phyloP scores from a whole-genome alignment of 2,329 filamentous ascomycete genomes.

The Leptographium radiaticola region DNA sequence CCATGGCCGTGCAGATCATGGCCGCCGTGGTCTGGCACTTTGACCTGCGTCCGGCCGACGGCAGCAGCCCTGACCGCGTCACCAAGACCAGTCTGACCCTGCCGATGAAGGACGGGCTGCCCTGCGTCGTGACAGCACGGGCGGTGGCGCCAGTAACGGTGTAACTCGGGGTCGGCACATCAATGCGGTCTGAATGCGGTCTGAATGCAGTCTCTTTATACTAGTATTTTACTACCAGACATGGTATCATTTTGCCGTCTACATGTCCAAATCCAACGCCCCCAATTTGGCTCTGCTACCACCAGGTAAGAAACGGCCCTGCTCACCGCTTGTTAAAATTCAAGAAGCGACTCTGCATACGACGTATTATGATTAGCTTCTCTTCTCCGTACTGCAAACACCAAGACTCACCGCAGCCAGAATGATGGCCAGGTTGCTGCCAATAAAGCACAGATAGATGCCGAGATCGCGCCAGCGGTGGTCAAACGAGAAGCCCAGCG shows the following conservation, averaged over 20 bases:
- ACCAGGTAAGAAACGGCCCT: not conserved
- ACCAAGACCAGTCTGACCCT: slow-evolving; percentile 50
- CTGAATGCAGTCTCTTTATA: too few relatives aligned
- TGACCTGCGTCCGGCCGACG: slow-evolving; percentile 29
- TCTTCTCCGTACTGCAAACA: too few relatives aligned
- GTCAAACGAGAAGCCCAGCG: slow-evolving; percentile 52
- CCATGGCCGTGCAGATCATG: slow-evolving; percentile 43
- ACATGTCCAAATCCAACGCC: not conserved
- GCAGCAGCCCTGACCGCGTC: slow-evolving; percentile 25
- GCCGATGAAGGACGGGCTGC: slow-evolving; percentile 50
- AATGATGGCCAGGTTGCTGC: slow-evolving; percentile 57
- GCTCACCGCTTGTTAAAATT: slow-evolving; percentile 40
- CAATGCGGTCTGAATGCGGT: too few relatives aligned
- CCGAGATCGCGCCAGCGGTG: slow-evolving; percentile 72
- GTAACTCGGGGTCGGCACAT: too few relatives aligned
- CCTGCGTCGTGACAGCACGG: slow-evolving; percentile 23
- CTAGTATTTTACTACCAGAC: not conserved
- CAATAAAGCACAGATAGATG: slow-evolving; percentile 65
- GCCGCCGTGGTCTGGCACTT: slow-evolving; percentile 34
- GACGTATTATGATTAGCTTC: too few relatives aligned
- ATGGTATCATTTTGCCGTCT: not conserved
- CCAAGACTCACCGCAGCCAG: slow-evolving; percentile 34
- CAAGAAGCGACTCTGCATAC: slow-evolving; percentile 32
- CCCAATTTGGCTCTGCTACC: too few relatives aligned
- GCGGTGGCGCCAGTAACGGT: not conserved